Conservation (phyloP, 371 early-diverging fungal genomes). For the Mortierella sp. region DNA sequence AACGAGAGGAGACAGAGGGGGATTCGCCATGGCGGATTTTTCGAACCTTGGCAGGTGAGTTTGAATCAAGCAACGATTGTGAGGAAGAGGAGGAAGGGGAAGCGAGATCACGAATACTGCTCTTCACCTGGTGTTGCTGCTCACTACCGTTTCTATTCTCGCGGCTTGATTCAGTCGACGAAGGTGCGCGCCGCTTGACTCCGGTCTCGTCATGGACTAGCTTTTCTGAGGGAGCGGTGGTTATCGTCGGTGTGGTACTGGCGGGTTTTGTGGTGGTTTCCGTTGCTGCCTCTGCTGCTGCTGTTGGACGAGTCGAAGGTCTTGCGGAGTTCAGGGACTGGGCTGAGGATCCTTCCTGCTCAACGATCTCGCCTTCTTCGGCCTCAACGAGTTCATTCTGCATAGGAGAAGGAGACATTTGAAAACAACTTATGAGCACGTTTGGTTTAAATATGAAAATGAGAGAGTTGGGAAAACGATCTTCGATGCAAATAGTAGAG, state of each 20-base stretch:
- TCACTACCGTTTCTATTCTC: slow-evolving; percentile 20
- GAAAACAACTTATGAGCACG: slow-evolving; percentile 53
- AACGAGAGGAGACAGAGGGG: slow-evolving; percentile 38
- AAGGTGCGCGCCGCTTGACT: slow-evolving; percentile 38
- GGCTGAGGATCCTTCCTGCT: slow-evolving; percentile 22
- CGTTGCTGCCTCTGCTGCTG: background rate
- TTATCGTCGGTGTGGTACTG: background rate
- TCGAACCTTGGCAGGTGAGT: slow-evolving; percentile 57
- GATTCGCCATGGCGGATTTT: slow-evolving; percentile 53
- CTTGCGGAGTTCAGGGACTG: slow-evolving; percentile 6
- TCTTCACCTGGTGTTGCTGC: slow-evolving; percentile 56
- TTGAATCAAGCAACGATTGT: slow-evolving; percentile 36
- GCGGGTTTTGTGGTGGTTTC: background rate
- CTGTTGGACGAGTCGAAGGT: background rate
- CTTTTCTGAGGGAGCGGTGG: background rate
- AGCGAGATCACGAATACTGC: slow-evolving; percentile 39
- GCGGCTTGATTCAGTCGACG: slow-evolving; percentile 4
- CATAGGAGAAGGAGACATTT: slow-evolving; percentile 55
- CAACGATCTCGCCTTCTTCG: slow-evolving; percentile 60
- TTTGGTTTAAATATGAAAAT: slow-evolving; percentile 23
- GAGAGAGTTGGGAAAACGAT: slow-evolving; percentile 9
- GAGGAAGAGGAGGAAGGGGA: slow-evolving; percentile 38
- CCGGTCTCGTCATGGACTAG: slow-evolving; percentile 11
- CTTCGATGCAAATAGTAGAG: slow-evolving; percentile 7
- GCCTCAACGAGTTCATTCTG: slow-evolving; percentile 58